These are phyloP conservation scores for Ceratobasidium theobromae DNA, from an alignment of 1,284 basidiomycete species.

Conservation along the genomic window DNA sequence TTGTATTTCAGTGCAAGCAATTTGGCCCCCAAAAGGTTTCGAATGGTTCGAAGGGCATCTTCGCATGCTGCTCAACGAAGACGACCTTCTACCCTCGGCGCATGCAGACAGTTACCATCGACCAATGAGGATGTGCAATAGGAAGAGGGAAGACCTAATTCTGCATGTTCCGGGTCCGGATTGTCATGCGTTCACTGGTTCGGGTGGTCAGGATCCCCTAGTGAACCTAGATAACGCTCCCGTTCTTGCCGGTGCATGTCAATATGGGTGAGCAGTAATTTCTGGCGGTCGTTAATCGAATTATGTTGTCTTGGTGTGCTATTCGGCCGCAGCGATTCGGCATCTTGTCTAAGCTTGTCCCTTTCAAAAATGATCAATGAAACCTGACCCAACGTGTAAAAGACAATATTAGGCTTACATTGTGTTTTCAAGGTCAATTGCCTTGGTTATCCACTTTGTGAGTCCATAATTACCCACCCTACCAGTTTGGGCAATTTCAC, in stretches of 20 bases:
- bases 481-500: not conserved
- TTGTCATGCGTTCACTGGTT: not conserved
- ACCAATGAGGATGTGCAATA: not conserved
- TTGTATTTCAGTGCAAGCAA: not conserved
- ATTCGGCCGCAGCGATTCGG: no score
- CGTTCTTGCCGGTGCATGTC: not conserved
- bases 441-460: not conserved
- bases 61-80: conserved; percentile 6
- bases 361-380: not conserved
- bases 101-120: not conserved
- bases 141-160: conserved; percentile 3
- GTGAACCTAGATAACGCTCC: not conserved
- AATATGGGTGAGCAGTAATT: not conserved
- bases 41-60: not conserved
- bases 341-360: not conserved
- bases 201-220: not conserved
- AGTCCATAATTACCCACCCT: no score
- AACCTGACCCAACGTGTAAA: not conserved
- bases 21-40: not conserved
- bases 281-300: not conserved
- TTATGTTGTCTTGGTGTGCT: not conserved
- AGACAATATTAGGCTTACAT: not conserved
- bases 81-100: not conserved
- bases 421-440: not conserved
- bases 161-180: conserved; percentile 2